Percentiles rank a stretch among this genome's conserved stretches.
Conservation (phyloP, 2,329 filamentous ascomycete genomes). For the Monosporascus sp. region DNA sequence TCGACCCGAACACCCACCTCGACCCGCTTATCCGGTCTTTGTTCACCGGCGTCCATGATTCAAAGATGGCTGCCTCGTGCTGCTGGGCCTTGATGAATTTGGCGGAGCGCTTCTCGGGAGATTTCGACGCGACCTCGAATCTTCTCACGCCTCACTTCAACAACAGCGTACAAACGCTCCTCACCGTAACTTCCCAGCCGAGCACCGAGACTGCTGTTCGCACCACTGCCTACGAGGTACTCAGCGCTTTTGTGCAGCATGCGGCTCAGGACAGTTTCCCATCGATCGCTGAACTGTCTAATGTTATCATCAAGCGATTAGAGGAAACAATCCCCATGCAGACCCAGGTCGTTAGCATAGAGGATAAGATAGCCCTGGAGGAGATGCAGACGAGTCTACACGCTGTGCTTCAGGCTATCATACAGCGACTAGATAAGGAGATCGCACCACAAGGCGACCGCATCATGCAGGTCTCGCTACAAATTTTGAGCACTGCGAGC, state of each 20-base stretch:
- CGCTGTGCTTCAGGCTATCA: constrained; percentile 86
- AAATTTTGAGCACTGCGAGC: constrained; percentile 71
- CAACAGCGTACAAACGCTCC: constrained; percentile 78
- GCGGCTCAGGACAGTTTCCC: constrained; percentile 80
- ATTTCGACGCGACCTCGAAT: constrained; percentile 72
- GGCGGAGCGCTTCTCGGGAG: constrained; percentile 89
- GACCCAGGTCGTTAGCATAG: constrained; percentile 89
- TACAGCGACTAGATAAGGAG: constrained; percentile 86
- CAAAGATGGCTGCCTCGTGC: constrained; percentile 97
- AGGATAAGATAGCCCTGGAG: constrained; percentile 91
- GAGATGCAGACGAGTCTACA: constrained; percentile 97
- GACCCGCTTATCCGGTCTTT: constrained; percentile 81
- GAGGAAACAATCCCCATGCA: constrained; percentile 88
- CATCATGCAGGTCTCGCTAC: constrained; percentile 86
- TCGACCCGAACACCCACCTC: constrained; percentile 79
- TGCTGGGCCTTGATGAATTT: constrained; percentile 99
- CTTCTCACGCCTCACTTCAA: constrained; percentile 89
- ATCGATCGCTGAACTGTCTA: constrained; percentile 75
- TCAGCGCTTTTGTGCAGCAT: constrained; percentile 91
- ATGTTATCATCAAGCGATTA: constrained; percentile 84
- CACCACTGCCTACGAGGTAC: constrained; percentile 93
- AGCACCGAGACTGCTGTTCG: constrained; percentile 85
- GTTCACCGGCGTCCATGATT: constrained; percentile 83
- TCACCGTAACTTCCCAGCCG: constrained; percentile 76
- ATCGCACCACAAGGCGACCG: constrained; percentile 85